Conservation (phyloP, 2,329 filamentous ascomycete species). For the Cercospora sp. region DNA sequence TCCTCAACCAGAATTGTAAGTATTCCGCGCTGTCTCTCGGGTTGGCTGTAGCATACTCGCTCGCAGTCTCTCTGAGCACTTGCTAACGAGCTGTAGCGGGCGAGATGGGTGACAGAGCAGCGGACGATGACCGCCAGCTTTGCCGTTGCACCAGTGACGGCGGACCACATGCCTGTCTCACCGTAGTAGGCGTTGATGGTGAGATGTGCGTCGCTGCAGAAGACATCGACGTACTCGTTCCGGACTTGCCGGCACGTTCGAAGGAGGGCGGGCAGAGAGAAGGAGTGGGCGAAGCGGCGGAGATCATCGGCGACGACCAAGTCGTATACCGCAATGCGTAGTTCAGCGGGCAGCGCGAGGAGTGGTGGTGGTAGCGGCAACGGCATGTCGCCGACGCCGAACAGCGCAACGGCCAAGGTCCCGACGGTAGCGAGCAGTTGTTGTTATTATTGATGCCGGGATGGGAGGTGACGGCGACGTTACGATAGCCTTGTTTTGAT, state of each 20-base stretch:
- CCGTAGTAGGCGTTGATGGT: conserved; percentile 17
- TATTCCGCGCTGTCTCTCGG: conserved; percentile 8
- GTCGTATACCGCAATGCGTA: conserved; percentile 20
- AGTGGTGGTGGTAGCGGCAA: conserved; percentile 2
- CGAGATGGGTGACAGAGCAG: conserved; percentile 18
- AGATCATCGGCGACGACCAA: conserved; percentile 18
- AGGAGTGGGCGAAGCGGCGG: conserved; percentile 17
- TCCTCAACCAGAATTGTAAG: conserved; percentile 12
- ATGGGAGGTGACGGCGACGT: neutral
- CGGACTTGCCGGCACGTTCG: conserved; percentile 15
- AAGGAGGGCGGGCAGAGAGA: conserved; percentile 15
- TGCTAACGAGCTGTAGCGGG: conserved; percentile 20
- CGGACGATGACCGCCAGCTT: conserved; percentile 17
- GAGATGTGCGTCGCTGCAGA: conserved; percentile 18
- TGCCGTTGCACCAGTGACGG: conserved; percentile 11
- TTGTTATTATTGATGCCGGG: neutral
- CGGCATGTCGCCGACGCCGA: neutral
- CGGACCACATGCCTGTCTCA: conserved; percentile 20
- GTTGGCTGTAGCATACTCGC: conserved; percentile 7
- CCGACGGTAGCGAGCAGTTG: neutral
- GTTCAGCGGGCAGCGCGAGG: conserved; percentile 23
- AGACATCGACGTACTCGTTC: conserved; percentile 21
- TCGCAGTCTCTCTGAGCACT: conserved; percentile 24
- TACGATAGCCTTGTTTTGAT: neutral
- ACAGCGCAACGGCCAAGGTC: neutral